Evolutionary conservation across 208 protist species (phyloP).

Genomic region (Leishmania aethiopica): DNA sequence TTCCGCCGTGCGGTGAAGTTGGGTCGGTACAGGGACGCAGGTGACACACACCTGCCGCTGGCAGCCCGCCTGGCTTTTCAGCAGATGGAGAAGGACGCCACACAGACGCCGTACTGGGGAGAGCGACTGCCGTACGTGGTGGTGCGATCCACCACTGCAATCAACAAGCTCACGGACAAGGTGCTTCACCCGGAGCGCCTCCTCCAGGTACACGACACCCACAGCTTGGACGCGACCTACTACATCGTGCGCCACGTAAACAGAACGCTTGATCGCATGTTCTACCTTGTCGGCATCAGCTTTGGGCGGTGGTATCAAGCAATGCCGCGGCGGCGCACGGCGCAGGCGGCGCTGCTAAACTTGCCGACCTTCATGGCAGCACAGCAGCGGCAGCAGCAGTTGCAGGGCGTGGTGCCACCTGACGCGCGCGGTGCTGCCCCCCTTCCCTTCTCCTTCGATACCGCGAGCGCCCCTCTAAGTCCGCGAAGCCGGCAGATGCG

Average conservation of each 20-base stretch:
- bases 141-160: constrained; percentile 30
- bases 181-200: constrained; percentile 67
- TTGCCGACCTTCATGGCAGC: constrained; percentile 23
- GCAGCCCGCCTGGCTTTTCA: constrained; percentile 64
- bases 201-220: constrained; percentile 33
- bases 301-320: constrained; percentile 54
- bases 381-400: constrained; percentile 10
- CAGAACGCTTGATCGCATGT: constrained; percentile 78
- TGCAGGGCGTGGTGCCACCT: background rate
- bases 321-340: constrained; percentile 54
- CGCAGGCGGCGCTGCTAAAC: constrained; percentile 29
- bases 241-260: constrained; percentile 84
- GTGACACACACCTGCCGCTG: constrained; percentile 45
- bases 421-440: background rate
- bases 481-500: background rate
- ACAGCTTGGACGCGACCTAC: constrained; percentile 65
- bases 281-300: constrained; percentile 76
- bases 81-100: constrained; percentile 63
- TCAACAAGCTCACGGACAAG: constrained; percentile 23
- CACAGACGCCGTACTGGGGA: constrained; percentile 71
- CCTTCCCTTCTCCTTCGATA: background rate
- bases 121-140: constrained; percentile 83
- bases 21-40: constrained; percentile 48
- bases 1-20: constrained; percentile 84
- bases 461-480: background rate